Conservation (phyloP, 2,329 filamentous ascomycete species). For the Emericellopsis atlantica region DNA sequence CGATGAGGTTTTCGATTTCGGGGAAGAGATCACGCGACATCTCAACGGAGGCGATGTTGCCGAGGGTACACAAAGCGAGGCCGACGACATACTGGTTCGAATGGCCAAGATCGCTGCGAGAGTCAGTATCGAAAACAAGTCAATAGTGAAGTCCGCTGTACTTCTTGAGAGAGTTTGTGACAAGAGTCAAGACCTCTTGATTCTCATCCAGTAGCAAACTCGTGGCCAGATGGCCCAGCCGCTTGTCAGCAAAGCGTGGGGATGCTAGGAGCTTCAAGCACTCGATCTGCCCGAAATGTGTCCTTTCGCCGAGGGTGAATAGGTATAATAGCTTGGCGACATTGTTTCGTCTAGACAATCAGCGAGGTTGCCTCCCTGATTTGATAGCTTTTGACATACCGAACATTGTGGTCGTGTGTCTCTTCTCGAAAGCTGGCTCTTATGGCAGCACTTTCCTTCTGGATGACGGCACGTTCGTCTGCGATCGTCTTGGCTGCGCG, state of each 20-base stretch:
- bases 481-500: slow-evolving; percentile 97
- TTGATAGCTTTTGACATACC: slow-evolving; percentile 41
- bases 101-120: slow-evolving; percentile 74
- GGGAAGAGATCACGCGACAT: slow-evolving; percentile 97
- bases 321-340: slow-evolving; percentile 97
- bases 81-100: slow-evolving; percentile 98
- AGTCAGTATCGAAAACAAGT: neutral
- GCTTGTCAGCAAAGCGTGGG: slow-evolving; percentile 94
- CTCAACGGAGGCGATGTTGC: slow-evolving; percentile 94
- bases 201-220: slow-evolving; percentile 96
- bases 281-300: slow-evolving; percentile 98
- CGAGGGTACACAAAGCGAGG: slow-evolving; percentile 86
- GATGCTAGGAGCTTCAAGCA: slow-evolving; percentile 95
- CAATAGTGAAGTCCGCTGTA: slow-evolving; percentile 25
- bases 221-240: slow-evolving; percentile 87
- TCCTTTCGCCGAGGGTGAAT: slow-evolving; percentile 92
- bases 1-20: slow-evolving; percentile 84
- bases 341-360: slow-evolving; percentile 73
- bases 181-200: slow-evolving; percentile 90
- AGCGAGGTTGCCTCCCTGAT: neutral
- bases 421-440: slow-evolving; percentile 96
- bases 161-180: slow-evolving; percentile 98
- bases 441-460: slow-evolving; percentile 97
- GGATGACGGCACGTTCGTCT: slow-evolving; percentile 94
- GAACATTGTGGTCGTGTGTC: slow-evolving; percentile 79